Conservation (phyloP, 2,329 filamentous ascomycete species). For the Neonectria faginata region DNA sequence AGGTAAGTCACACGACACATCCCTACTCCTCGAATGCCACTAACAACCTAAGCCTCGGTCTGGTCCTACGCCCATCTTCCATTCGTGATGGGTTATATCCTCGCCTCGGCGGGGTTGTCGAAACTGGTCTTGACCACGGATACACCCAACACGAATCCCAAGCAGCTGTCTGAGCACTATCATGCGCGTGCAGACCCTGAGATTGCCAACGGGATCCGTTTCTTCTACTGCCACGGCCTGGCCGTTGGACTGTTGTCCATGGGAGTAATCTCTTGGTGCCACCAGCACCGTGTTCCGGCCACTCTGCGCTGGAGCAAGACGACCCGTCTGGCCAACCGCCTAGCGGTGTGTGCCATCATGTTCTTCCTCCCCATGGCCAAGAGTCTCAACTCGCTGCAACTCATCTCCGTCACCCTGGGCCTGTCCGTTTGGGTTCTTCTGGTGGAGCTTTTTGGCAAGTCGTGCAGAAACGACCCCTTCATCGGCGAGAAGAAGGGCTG, state of each 20-base stretch:
- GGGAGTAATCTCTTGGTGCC: slow-evolving; percentile 64
- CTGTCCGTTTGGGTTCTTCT: slow-evolving; percentile 60
- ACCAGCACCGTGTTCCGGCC: slow-evolving; percentile 65
- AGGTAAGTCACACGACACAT: slow-evolving; percentile 47
- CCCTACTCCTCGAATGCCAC: not conserved
- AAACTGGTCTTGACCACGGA: slow-evolving; percentile 71
- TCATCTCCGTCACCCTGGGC: slow-evolving; percentile 59
- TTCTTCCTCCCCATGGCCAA: slow-evolving; percentile 66
- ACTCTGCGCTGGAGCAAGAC: slow-evolving; percentile 62
- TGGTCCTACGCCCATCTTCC: slow-evolving; percentile 70
- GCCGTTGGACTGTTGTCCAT: slow-evolving; percentile 66
- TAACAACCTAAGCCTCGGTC: slow-evolving; percentile 54
- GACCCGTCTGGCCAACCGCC: slow-evolving; percentile 63
- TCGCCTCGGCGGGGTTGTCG: slow-evolving; percentile 68
- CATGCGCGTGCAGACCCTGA: slow-evolving; percentile 60
- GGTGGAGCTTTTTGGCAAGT: slow-evolving; percentile 63
- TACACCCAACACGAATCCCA: slow-evolving; percentile 58
- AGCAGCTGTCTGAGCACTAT: slow-evolving; percentile 64
- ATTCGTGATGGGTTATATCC: slow-evolving; percentile 72
- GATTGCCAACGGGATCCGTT: slow-evolving; percentile 66
- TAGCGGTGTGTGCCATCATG: slow-evolving; percentile 62
- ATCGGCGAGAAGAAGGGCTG: slow-evolving; percentile 52
- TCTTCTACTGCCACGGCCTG: slow-evolving; percentile 74
- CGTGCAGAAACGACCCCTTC: slow-evolving; percentile 58
- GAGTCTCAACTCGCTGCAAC: slow-evolving; percentile 57